Evolutionary conservation across 345 rosid species (phyloP).

Genomic region (Eucalyptus sp.): DNA sequence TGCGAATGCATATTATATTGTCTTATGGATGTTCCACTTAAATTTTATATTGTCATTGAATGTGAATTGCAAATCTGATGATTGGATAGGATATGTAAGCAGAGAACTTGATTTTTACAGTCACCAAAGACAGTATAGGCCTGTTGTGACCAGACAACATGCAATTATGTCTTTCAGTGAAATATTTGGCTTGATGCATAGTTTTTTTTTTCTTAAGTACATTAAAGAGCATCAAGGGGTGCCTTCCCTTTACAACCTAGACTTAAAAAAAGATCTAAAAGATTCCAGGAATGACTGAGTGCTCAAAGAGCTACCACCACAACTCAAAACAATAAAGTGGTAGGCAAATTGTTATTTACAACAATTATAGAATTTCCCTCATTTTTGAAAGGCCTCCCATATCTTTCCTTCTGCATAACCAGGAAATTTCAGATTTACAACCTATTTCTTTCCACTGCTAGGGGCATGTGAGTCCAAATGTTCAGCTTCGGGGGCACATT

Average conservation of each 20-base stretch:
- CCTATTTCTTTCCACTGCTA: not conserved
- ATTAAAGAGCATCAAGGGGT: not conserved
- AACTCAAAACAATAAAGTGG: not conserved
- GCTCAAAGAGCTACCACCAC: not conserved
- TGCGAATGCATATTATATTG: not conserved
- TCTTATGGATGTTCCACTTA: not conserved
- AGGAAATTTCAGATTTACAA: not conserved
- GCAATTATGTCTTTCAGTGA: not conserved
- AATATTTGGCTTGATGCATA: not conserved
- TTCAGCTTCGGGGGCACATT: not conserved
- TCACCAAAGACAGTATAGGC: not conserved
- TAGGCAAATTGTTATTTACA: not conserved
- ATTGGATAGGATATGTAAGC: not conserved
- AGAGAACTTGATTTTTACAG: not conserved
- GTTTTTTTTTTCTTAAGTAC: not conserved
- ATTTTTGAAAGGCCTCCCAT: not conserved
- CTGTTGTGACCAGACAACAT: not conserved
- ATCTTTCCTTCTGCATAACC: not conserved
- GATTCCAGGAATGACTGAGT: not conserved
- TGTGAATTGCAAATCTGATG: not conserved
- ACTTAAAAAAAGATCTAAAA: not conserved
- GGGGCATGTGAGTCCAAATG: not conserved
- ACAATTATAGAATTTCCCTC: not conserved
- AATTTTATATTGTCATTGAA: not conserved
- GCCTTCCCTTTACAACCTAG: not conserved